Base-by-base conservation (phyloP, 139 green algal species). In the Coelastrella sp. region DNA sequence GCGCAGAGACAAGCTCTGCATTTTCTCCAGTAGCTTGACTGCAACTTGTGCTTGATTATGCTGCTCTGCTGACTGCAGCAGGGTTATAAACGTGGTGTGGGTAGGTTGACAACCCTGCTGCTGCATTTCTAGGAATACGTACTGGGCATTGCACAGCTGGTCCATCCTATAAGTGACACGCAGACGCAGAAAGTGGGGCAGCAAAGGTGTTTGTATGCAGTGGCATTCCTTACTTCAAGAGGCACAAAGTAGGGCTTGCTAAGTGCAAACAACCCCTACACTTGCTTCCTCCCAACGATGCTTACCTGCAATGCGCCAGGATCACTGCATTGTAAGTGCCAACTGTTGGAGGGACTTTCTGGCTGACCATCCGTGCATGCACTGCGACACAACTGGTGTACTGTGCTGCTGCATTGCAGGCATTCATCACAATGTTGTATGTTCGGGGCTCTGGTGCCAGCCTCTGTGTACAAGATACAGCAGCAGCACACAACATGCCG, bases 371-470 rank as follows among this genome's bases (percentile, higher is more conserved):
- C 12, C 86, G 84, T 7, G 91, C 56, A 72, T 94, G 92, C 22
- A 95, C 87, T 9, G 85, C 79, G 15, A 95, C 80, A 63, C 88
- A 91, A 86, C 94, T 83, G 6, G 87, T 74, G 49, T 90, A 93
- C 89, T 96, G 91, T 17, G 93, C 91, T 66, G 94, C 94, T 82
- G 95, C 94, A 82, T 95, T 95, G 92, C 95, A 96, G 9, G 95
- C 94, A 25, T 95, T 95, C 75, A 97, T 95, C 49, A 97, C 90
- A 7, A 95, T 95, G 90, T 96, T 97, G 89, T 94, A 97, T 8
- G 95, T 96, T 66, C 94, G 91, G 72, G 95, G 89, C 89, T 96
- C 95, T 27, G 95, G 93, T 58, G 94, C 85, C 70, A 97, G 91
- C 5, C 95, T 87, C 70, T 95, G 80, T 60, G 84, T 25, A 49